Base-by-base conservation (phyloP, 495 filamentous ascomycete genomes). In the Glutinoglossum americanum region DNA sequence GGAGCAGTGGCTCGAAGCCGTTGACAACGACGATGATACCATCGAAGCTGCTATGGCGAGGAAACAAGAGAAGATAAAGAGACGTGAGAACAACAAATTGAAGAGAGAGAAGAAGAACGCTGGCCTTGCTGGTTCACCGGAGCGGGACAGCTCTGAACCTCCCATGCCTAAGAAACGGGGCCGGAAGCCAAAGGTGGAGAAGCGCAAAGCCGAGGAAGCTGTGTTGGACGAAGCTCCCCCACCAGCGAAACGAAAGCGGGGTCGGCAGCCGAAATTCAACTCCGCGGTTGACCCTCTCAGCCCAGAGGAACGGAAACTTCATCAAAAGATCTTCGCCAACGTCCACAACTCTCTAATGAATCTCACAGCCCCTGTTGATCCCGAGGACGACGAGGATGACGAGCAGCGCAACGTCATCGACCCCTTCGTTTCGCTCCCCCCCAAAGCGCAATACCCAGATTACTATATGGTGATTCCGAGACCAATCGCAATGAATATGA, bases 1-100 rank as follows among this genome's bases (percentile, higher is more conserved):
- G 68, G 92, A 97, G 70, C 93, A 98, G 70, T 98, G 92, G 92
- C 67, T 85, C 33, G 80, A 83, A 67, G 90, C 92, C 57, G 88
- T 98, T 37, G 92, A 97, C 65, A 86, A 93, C 59, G 89, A 96
- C 57, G 92, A 98, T 10, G 93, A 97, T 61, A 82, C 79, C 0
- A 86, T 94, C 53, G 92, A 98, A 66, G 89, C 86, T 58, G 92
- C 90, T 13, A 87, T 93, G 28, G 88, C 87, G 48, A 77, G 90
- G 28, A 96, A 94, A 64, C 76, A 83, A 54, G 86, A 86, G n/a
- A 79, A 81, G 32, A 88, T 88, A 55, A 85, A 85, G 41, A 80
- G 79, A 64, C 82, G 89, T n/a, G 80, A 82, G 44, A 65, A 72
- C 9, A 89, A 89, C 60, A 85, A 83, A 63, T 71, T 84, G 15